Evolutionary conservation across 805 yeast genomes (phyloP), one percentile per base, ranked within the genome.

Genomic region (Helenozyma baotianmanensis): DNA sequence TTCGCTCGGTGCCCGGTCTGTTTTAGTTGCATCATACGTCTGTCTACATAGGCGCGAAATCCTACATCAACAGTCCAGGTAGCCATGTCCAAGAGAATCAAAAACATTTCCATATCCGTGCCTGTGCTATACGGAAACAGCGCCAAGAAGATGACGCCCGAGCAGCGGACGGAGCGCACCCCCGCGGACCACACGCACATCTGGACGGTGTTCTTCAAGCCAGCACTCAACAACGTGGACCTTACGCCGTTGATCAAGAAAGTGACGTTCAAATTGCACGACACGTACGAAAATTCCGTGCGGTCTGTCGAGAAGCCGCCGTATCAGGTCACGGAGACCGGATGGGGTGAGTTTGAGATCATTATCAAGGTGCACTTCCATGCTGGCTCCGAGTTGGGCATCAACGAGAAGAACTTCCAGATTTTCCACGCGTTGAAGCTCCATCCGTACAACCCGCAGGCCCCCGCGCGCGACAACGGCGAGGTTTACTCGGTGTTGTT

Each of bases 271-370:
- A 92, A 92, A 54, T 67, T 92, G 14, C 98, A 92, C 58, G 98
- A 92, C 44, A 92, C 98, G 1, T 92, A 90, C 50, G 82, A 80
- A 14, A 85, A 80, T 47, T 76, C 96, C 2, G 77, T 87, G n/a
- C 67, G 99, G 35, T 73, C 92, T 1, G 70, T 90, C 11, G 97
- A 92, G 42, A 55, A 68, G 19, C 97, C 97, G 2, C 98, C 98
- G 0, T 92, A 82, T 50, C 95, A 88, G 56, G 87, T 92, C 18
- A 83, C 95, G 2, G 99, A 92, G 53, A 85, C 97, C 0, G 99
- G 99, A 0, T 92, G 99, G 99, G 99, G 99, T 45, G 99, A 92
- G 58, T 92, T 92, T 59, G 99, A 92, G 52, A 82, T 92, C 40
- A 76, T 84, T 23, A 80, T 92, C 35, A 85, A 89, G 53, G 76